Conservation (phyloP, 2,329 filamentous ascomycete genomes). For the Claviceps purpurea region DNA sequence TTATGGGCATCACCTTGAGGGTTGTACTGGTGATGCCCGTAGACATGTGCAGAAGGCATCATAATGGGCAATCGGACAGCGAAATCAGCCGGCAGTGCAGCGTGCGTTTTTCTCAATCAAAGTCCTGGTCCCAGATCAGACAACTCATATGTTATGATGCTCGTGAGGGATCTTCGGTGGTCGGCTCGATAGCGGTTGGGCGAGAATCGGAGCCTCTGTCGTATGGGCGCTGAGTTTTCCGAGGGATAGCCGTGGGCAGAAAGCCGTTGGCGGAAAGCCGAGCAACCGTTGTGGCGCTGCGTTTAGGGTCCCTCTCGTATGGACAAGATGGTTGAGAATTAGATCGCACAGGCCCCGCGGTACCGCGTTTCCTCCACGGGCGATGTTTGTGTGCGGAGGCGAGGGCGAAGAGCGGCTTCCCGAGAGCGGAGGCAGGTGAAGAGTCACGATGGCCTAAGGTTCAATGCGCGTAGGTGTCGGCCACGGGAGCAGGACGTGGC, state of each 20-base stretch:
- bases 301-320: not conserved
- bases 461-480: not conserved
- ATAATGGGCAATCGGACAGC: constrained; percentile 26
- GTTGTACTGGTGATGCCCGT: constrained; percentile 54
- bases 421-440: not conserved
- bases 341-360: not conserved
- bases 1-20: constrained; percentile 46
- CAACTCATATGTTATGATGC: not conserved
- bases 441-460: not conserved
- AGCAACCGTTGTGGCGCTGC: not conserved
- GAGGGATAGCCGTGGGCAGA: not conserved
- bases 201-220: not conserved
- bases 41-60: constrained; percentile 51
- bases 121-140: not conserved
- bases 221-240: not conserved
- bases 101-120: not conserved
- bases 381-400: not conserved
- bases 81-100: not conserved
- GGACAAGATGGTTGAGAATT: not conserved
- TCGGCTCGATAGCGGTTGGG: not conserved
- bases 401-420: not conserved
- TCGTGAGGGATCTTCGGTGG: not conserved
- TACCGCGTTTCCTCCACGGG: not conserved
- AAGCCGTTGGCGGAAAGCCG: not conserved
- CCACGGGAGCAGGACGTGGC: not conserved